phyloP scores from a whole-genome alignment of 768 basidiomycete species.

The Dentipellis fragilis region DNA sequence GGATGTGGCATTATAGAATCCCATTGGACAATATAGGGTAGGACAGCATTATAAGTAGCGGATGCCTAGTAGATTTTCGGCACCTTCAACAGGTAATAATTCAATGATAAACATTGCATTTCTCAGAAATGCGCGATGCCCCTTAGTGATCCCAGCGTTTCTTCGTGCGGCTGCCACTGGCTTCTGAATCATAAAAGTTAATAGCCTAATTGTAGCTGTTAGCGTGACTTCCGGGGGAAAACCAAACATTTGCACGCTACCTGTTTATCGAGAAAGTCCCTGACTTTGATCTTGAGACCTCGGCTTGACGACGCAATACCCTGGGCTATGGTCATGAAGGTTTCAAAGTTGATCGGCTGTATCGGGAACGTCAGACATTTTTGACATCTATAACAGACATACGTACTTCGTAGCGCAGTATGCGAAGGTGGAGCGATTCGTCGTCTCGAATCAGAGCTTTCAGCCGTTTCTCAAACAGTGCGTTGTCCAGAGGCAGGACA shows the following conservation, averaged over 20 bases:
- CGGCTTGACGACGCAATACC: conserved; percentile 19
- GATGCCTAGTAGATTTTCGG: background rate
- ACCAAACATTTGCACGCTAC: conserved; percentile 19
- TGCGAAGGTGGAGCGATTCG: conserved; percentile 37
- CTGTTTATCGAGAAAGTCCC: conserved; percentile 46
- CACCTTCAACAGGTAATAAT: conserved; percentile 28
- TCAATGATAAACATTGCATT: too few relatives aligned
- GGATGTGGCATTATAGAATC: conserved; percentile 45
- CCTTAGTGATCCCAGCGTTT: background rate
- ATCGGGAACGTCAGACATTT: too few relatives aligned
- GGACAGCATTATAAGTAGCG: background rate
- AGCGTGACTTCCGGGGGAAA: too few relatives aligned
- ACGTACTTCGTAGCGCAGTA: conserved; percentile 59
- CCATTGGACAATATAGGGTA: background rate
- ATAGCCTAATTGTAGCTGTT: conserved; percentile 31
- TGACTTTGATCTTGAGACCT: conserved; percentile 30
- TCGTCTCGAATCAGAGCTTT: conserved; percentile 34
- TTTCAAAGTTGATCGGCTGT: conserved; percentile 51
- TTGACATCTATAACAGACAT: too few relatives aligned
- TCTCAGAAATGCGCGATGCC: too few relatives aligned
- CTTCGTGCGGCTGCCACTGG: conserved; percentile 18
- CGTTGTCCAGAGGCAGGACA: too few relatives aligned
- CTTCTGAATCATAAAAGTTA: conserved; percentile 38
- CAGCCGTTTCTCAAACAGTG: conserved; percentile 17
- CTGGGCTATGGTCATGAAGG: conserved; percentile 36